phyloP scores from a whole-genome alignment of 257 asterid species.

The Parsonsia alboflavescens region DNA sequence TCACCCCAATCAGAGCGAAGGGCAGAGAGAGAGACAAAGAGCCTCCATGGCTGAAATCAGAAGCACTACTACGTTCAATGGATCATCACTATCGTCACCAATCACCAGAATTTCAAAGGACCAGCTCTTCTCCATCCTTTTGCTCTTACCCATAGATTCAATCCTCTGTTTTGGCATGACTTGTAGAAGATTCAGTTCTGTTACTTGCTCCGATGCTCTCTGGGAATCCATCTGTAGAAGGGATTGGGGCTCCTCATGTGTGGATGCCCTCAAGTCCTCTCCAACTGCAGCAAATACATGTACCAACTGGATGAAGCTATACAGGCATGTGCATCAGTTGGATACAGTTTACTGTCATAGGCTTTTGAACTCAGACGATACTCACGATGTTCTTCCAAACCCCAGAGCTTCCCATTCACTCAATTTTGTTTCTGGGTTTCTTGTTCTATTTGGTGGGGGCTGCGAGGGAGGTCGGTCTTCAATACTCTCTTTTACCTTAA shows the following conservation, averaged over 20 bases:
- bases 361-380: constrained; percentile 26
- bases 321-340: constrained; percentile 55
- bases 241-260: constrained; percentile 60
- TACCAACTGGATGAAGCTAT: constrained; percentile 61
- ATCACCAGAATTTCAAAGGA: constrained; percentile 52
- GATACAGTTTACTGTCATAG: constrained; percentile 56
- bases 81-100: constrained; percentile 30
- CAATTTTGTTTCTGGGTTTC: constrained; percentile 61
- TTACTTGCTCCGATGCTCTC: constrained; percentile 59
- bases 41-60: constrained; percentile 54
- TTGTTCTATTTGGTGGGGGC: constrained; percentile 90
- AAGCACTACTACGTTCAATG: constrained; percentile 13
- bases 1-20: constrained; percentile 7
- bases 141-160: constrained; percentile 70
- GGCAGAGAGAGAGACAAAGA: constrained; percentile 6
- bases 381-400: constrained; percentile 33
- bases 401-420: constrained; percentile 96
- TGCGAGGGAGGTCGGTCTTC: constrained; percentile 74
- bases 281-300: constrained; percentile 10
- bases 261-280: constrained; percentile 41
- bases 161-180: constrained; percentile 57
- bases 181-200: constrained; percentile 54
- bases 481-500: not conserved
- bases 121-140: constrained; percentile 65
- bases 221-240: constrained; percentile 87